Base-by-base conservation (phyloP, 768 basidiomycete genomes). In the Dictyophora rubrovolvata region DNA sequence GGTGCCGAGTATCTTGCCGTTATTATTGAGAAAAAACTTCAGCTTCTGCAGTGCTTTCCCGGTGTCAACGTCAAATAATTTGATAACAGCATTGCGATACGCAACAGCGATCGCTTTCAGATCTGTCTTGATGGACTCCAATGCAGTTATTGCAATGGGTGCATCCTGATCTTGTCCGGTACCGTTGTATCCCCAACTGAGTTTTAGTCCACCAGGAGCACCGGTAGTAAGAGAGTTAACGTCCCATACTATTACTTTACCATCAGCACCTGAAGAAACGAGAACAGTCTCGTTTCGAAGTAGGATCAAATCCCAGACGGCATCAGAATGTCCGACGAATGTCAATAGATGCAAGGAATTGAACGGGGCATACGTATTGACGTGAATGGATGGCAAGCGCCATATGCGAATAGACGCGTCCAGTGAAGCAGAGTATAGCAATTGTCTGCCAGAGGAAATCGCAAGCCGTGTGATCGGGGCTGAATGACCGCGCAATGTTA, bases 401-500 rank as follows among this genome's bases (percentile, higher is more conserved):
- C 94, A 98, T 20, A 96, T 78, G 33, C 91, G 84, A 67, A 98
- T 91, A 5, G 92, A 93, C 9, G 90, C 87, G 70, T 99, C 96
- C 48, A 97, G 75, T 0, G 93, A 96, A 12, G 89, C 92, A 8
- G 93, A 94, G 71, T 93, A 95, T 48, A 99, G 74, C 14, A 87
- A 72, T 42, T 84, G 82, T 62, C 84, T 85, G 9, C 83, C 79
- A 1, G 89, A 84, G 1, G 90, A 82, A 67, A 91, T 83, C 33
- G 89, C 80, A 21, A 98, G 77, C 34, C 87, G 81, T 1, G 95
- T 97, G 65, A 98, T 87, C 36, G 91, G 83, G 11, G 87, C 87
- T 14, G 92, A 89, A 71, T 98, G 96, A 4, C 93, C 93, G 14
- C 96, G 89, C 57, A 91, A 83, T 1, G 96, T 98, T 46, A 94